These are phyloP conservation scores for Truncatella angustata DNA, from an alignment of 2,329 filamentous ascomycete species.

Conservation along the genomic window DNA sequence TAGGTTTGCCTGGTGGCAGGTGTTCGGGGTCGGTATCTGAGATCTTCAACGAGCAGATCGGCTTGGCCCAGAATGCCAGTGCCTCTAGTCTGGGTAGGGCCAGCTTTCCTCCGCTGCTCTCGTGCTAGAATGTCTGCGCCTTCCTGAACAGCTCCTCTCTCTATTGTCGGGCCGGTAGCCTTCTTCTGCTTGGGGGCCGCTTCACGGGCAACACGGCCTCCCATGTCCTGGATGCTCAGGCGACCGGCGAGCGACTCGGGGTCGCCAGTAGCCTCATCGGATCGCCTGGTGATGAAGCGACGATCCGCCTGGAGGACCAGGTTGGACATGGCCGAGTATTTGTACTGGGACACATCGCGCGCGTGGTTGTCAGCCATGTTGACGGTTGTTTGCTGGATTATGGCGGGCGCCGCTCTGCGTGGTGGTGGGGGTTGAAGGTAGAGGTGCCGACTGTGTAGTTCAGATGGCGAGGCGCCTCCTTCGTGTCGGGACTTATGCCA, in stretches of 20 bases:
- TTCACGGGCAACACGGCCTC: slow-evolving; percentile 76
- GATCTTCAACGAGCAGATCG: slow-evolving; percentile 85
- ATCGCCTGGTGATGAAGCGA: slow-evolving; percentile 87
- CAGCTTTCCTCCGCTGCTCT: slow-evolving; percentile 80
- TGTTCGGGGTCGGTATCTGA: slow-evolving; percentile 88
- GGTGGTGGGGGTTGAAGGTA: slow-evolving; percentile 13
- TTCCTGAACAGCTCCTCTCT: slow-evolving; percentile 74
- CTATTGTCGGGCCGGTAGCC: slow-evolving; percentile 64
- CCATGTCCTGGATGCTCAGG: slow-evolving; percentile 94
- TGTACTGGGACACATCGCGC: slow-evolving; percentile 92
- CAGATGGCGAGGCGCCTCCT: slow-evolving; percentile 26
- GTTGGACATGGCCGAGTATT: slow-evolving; percentile 99
- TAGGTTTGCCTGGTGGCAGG: slow-evolving; percentile 89
- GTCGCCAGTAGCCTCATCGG: slow-evolving; percentile 93
- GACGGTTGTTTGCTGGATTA: slow-evolving; percentile 22
- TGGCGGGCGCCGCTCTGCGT: slow-evolving; percentile 12
- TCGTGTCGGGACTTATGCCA: slow-evolving; percentile 15
- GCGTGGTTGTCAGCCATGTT: slow-evolving; percentile 69
- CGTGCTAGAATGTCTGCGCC: slow-evolving; percentile 80
- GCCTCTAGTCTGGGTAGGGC: slow-evolving; percentile 67
- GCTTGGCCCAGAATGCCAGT: slow-evolving; percentile 79
- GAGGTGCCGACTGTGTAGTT: slow-evolving; percentile 25
- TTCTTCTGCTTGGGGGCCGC: slow-evolving; percentile 80
- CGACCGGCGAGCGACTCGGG: slow-evolving; percentile 95
- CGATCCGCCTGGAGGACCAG: slow-evolving; percentile 99